A percentile compares a stretch with the other conserved stretches of the same genome.
Conservation (phyloP, 495 filamentous ascomycete species). For the Penicillium robsamsonii region DNA sequence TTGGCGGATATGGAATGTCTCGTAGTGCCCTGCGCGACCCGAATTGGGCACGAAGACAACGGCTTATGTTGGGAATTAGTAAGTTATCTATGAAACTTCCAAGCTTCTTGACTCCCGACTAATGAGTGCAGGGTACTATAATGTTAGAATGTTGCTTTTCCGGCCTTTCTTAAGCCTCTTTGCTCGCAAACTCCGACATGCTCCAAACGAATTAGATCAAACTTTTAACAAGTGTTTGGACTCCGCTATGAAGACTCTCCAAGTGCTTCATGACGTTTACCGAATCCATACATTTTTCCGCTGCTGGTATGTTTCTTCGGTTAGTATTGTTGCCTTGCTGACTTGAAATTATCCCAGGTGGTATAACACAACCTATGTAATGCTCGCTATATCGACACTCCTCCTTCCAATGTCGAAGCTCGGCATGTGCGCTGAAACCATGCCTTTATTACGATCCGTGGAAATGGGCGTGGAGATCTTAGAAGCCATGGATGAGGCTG, state of each 20-base stretch:
- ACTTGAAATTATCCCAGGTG: conserved; percentile 27
- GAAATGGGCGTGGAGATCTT: conserved; percentile 44
- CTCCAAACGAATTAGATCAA: conserved; percentile 32
- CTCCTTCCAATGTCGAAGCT: conserved; percentile 41
- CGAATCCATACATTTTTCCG: conserved; percentile 44
- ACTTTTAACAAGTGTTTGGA: conserved; percentile 39
- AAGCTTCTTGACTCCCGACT: neutral
- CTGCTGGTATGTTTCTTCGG: conserved; percentile 32
- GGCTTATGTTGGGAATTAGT: conserved; percentile 40
- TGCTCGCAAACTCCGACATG: conserved; percentile 34
- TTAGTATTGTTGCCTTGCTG: neutral
- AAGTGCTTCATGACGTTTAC: conserved; percentile 43
- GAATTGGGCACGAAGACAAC: conserved; percentile 40
- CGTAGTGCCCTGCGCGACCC: conserved; percentile 37
- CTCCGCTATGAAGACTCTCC: conserved; percentile 40
- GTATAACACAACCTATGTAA: conserved; percentile 47
- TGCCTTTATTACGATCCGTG: conserved; percentile 32
- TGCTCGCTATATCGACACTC: conserved; percentile 43
- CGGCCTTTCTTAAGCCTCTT: conserved; percentile 41
- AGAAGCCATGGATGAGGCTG: conserved; percentile 44
- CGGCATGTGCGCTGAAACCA: conserved; percentile 33
- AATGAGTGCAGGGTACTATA: conserved; percentile 33
- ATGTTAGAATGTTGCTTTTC: conserved; percentile 44
- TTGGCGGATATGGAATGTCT: conserved; percentile 19
- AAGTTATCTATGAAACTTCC: conserved; percentile 6